These are phyloP conservation scores for Hamigera avellanea DNA, from an alignment of 495 filamentous ascomycete species.

Conservation along the genomic window DNA sequence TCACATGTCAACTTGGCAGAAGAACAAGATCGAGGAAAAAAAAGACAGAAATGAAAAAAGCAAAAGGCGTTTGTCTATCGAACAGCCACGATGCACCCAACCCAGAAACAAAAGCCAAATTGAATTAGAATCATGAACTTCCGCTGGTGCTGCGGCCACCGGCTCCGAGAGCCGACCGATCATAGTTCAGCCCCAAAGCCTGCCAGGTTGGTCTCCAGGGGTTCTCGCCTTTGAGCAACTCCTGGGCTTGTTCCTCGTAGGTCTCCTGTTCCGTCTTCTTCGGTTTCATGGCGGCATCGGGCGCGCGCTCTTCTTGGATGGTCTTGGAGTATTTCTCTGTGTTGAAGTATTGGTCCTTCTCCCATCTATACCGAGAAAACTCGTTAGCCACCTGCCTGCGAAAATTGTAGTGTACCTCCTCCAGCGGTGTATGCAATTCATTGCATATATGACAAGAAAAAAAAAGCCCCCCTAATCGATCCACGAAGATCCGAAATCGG, in stretches of 20 bases:
- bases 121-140: slow-evolving; percentile 3
- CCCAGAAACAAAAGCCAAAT: not conserved
- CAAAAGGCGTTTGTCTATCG: not conserved
- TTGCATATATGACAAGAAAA: not conserved
- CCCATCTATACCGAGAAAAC: slow-evolving; percentile 35
- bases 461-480: not conserved
- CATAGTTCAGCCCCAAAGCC: slow-evolving; percentile 26
- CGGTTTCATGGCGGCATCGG: slow-evolving; percentile 18
- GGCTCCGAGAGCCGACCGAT: slow-evolving; percentile 11
- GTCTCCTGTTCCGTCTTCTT: slow-evolving; percentile 16
- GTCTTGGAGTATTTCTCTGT: slow-evolving; percentile 21
- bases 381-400: slow-evolving; percentile 14
- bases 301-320: slow-evolving; percentile 13
- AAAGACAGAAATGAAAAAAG: not conserved
- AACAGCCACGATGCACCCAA: not conserved
- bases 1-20: not conserved
- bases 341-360: slow-evolving; percentile 30
- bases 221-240: slow-evolving; percentile 33
- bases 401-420: too few relatives aligned
- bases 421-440: slow-evolving; percentile 10
- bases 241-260: slow-evolving; percentile 43
- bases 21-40: not conserved
- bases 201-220: slow-evolving; percentile 36
- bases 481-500: too few relatives aligned
- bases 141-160: too few relatives aligned